Conservation (phyloP, 2,329 filamentous ascomycete species). For the Colletotrichum falcatum region DNA sequence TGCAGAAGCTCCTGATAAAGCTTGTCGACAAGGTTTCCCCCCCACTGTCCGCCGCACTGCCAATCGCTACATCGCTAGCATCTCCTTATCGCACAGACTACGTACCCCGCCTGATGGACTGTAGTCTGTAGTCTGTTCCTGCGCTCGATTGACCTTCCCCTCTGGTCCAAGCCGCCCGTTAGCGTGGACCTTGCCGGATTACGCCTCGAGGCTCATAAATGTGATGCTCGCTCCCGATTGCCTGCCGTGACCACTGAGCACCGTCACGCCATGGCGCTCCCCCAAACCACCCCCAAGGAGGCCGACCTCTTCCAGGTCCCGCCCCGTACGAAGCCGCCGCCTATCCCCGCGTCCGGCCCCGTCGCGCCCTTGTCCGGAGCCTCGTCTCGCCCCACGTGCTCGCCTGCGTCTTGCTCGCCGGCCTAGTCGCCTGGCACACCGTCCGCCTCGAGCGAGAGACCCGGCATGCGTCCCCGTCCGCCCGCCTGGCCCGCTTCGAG, state of each 20-base stretch:
- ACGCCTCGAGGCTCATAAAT: slow-evolving; percentile 30
- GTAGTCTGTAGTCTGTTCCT: too few relatives aligned
- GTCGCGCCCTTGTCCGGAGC: slow-evolving; percentile 23
- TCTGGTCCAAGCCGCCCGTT: slow-evolving; percentile 26
- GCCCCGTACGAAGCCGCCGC: slow-evolving; percentile 38
- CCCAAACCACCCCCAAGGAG: slow-evolving; percentile 18
- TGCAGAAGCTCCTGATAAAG: slow-evolving; percentile 35
- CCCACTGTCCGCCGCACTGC: background rate
- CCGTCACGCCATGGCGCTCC: slow-evolving; percentile 14
- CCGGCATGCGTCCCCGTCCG: slow-evolving; percentile 27
- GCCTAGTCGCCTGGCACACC: slow-evolving; percentile 31
- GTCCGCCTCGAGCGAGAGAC: slow-evolving; percentile 35
- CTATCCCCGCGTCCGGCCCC: slow-evolving; percentile 32
- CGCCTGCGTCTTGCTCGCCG: slow-evolving; percentile 20
- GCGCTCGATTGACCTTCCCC: slow-evolving; percentile 33
- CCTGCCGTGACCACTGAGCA: slow-evolving; percentile 10
- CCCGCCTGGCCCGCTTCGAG: slow-evolving; percentile 30
- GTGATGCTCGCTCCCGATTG: slow-evolving; percentile 4
- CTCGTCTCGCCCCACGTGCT: slow-evolving; percentile 26
- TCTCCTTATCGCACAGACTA: slow-evolving; percentile 15
- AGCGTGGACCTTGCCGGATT: too few relatives aligned
- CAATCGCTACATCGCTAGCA: background rate
- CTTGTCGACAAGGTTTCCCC: slow-evolving; percentile 14
- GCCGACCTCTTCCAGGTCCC: slow-evolving; percentile 27
- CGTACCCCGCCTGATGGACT: background rate